Conservation (phyloP, 139 green algal species). For the Chlamydomonas asymmetrica region DNA sequence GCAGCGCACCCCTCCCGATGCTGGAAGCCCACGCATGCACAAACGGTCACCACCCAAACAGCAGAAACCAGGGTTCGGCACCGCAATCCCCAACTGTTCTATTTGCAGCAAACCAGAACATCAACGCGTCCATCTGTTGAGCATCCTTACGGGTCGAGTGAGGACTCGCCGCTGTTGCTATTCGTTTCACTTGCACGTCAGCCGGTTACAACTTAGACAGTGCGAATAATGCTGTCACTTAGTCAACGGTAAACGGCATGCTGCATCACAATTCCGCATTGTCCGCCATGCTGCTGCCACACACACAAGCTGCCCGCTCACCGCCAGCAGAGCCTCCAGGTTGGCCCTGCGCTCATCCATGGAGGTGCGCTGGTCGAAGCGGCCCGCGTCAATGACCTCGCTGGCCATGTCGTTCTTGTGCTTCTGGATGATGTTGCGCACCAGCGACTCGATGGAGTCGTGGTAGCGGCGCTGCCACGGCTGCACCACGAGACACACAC, state of each 20-base stretch:
- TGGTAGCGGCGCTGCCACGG: conserved; percentile 56
- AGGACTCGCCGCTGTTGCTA: not conserved
- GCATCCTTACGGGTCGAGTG: not conserved
- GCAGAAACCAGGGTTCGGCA: too few relatives aligned
- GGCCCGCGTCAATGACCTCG: conserved; percentile 92
- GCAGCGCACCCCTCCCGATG: too few relatives aligned
- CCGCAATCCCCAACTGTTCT: too few relatives aligned
- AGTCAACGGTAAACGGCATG: not conserved
- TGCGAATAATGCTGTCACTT: not conserved
- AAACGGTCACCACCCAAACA: too few relatives aligned
- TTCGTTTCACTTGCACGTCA: not conserved
- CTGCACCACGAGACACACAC: too few relatives aligned
- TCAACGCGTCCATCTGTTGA: not conserved
- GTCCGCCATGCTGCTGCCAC: not conserved
- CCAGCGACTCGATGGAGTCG: conserved; percentile 92
- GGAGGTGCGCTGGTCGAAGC: conserved; percentile 92
- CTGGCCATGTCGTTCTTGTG: conserved; percentile 98
- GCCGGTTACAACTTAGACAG: not conserved
- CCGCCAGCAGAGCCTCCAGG: conserved; percentile 82
- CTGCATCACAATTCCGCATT: not conserved
- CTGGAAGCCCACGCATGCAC: too few relatives aligned
- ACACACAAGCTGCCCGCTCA: not conserved
- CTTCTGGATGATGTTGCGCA: conserved; percentile 97
- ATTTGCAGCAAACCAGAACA: too few relatives aligned
- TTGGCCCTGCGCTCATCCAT: conserved; percentile 86